phyloP scores from a whole-genome alignment of 305 asterid genomes.

The Solanum aculeatissimum region DNA sequence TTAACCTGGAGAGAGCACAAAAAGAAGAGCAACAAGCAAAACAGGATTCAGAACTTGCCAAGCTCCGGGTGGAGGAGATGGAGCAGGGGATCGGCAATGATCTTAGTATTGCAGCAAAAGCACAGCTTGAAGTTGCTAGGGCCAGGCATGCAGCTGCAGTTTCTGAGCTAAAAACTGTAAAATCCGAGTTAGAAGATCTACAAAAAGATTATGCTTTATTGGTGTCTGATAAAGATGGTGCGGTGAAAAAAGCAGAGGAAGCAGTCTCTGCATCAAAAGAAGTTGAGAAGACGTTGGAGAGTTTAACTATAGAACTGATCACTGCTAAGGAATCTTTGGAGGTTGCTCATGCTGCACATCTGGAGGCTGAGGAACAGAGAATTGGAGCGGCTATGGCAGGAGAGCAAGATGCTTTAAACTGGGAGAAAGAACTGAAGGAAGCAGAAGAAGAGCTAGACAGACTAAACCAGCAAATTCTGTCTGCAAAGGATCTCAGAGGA shows the following conservation, averaged over 20 bases:
- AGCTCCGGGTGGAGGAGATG: constrained; percentile 78
- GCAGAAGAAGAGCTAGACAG: constrained; percentile 60
- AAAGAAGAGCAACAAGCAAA: constrained; percentile 88
- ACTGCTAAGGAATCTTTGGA: constrained; percentile 66
- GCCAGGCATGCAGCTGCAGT: constrained; percentile 81
- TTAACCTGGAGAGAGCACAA: constrained; percentile 80
- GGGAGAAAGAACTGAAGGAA: constrained; percentile 74
- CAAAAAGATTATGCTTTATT: constrained; percentile 38
- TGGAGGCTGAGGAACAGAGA: constrained; percentile 87
- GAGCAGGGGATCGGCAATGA: constrained; percentile 89
- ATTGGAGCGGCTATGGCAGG: constrained; percentile 67
- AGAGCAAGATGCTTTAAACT: constrained; percentile 60
- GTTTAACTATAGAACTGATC: constrained; percentile 60
- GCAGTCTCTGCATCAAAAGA: constrained; percentile 47
- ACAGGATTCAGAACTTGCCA: constrained; percentile 91
- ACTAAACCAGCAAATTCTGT: constrained; percentile 42
- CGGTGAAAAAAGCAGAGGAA: constrained; percentile 47
- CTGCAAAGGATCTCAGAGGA: constrained; percentile 49
- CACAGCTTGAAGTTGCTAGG: constrained; percentile 89
- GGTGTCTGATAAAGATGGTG: constrained; percentile 54
- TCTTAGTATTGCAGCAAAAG: constrained; percentile 82
- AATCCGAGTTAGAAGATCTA: constrained; percentile 62
- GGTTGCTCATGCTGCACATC: constrained; percentile 72
- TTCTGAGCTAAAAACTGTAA: constrained; percentile 52
- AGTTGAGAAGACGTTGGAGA: constrained; percentile 72